Conservation (phyloP, 2,329 filamentous ascomycete genomes). For the Graphiopsis chlorocephala region DNA sequence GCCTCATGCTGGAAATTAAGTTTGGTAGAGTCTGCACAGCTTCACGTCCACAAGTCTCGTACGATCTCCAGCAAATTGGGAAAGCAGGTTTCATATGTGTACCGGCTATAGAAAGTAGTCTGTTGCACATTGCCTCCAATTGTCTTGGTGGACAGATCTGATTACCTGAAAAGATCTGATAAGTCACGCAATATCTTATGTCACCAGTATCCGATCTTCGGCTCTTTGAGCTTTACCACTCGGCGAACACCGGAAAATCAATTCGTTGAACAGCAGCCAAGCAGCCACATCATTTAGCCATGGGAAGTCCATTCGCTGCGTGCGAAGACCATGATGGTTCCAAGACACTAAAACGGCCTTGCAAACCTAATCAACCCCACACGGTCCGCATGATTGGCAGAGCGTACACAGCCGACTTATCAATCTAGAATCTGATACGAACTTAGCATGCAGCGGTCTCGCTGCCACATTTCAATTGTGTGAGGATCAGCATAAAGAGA, state of each 20-base stretch:
- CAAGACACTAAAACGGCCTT: neutral
- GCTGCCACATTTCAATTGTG: neutral
- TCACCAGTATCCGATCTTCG: neutral
- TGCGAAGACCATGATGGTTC: neutral
- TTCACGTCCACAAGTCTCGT: neutral
- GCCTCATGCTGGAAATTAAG: neutral
- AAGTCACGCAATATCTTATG: no score
- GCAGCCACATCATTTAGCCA: neutral
- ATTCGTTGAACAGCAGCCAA: neutral
- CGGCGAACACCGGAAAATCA: neutral
- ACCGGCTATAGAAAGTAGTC: neutral
- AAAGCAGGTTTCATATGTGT: neutral
- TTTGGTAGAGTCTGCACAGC: neutral
- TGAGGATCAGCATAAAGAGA: neutral
- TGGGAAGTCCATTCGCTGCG: neutral
- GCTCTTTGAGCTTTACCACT: neutral
- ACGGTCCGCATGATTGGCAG: neutral
- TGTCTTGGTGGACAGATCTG: neutral
- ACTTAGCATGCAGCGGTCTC: neutral
- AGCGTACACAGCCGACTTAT: neutral
- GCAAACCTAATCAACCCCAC: neutral
- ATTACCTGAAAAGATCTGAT: neutral
- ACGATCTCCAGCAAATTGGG: neutral
- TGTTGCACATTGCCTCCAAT: neutral
- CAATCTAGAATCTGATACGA: constrained; percentile 1